phyloP scores from a whole-genome alignment of 2,329 filamentous ascomycete genomes.

The Aspergillus quadrilineatus region DNA sequence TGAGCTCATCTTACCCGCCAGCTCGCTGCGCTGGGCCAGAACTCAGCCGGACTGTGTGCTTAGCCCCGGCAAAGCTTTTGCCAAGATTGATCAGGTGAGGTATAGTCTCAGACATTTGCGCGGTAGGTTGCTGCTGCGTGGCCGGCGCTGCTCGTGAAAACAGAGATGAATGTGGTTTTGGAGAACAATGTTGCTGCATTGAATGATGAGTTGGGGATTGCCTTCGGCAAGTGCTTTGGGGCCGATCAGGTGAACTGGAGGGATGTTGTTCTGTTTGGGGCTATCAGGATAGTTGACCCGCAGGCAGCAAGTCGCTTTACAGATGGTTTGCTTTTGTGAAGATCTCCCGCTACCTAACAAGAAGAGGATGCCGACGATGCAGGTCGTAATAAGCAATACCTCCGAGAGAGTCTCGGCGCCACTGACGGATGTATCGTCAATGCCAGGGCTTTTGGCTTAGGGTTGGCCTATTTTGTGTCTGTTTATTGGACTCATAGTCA shows the following conservation, averaged over 20 bases:
- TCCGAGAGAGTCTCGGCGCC: neutral
- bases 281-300: slow-evolving; percentile 26
- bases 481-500: slow-evolving; percentile 31
- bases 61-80: slow-evolving; percentile 37
- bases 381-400: slow-evolving; percentile 13
- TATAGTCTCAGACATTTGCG: slow-evolving; percentile 39
- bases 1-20: slow-evolving; percentile 47
- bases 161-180: slow-evolving; percentile 23
- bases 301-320: slow-evolving; percentile 30
- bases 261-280: slow-evolving; percentile 24
- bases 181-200: slow-evolving; percentile 14
- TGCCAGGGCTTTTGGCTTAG: slow-evolving; percentile 30
- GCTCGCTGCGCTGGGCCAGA: slow-evolving; percentile 42
- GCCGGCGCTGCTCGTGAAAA: slow-evolving; percentile 24
- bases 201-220: slow-evolving; percentile 26
- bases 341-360: slow-evolving; percentile 14
- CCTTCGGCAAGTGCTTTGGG: slow-evolving; percentile 27
- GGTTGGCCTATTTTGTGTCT: slow-evolving; percentile 34
- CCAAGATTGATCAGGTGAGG: slow-evolving; percentile 27
- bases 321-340: slow-evolving; percentile 32
- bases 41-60: slow-evolving; percentile 43
- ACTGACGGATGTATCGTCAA: slow-evolving; percentile 18
- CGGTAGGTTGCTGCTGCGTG: slow-evolving; percentile 38
- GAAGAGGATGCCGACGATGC: neutral
- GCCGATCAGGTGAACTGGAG: slow-evolving; percentile 25